phyloP scores from a whole-genome alignment of 495 filamentous ascomycete genomes.

The Ramalina intermedia region DNA sequence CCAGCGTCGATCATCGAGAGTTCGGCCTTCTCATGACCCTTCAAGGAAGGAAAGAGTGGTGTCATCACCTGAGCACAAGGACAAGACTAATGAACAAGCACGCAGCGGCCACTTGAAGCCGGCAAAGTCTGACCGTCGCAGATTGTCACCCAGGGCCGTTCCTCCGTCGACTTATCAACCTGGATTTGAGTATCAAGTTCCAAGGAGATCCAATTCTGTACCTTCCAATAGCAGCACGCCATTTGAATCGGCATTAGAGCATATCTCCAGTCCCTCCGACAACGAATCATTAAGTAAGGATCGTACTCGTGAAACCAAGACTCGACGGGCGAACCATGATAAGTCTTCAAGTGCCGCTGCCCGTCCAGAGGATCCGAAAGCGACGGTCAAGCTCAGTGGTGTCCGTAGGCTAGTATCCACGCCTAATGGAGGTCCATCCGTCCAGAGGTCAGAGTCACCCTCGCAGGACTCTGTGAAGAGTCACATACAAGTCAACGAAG shows the following conservation, averaged over 20 bases:
- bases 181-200: conserved; percentile 33
- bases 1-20: neutral
- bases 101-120: neutral
- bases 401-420: neutral
- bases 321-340: neutral
- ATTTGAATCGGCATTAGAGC: conserved; percentile 8
- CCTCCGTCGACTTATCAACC: conserved; percentile 31
- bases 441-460: neutral
- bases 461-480: neutral
- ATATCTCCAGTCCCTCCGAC: conserved; percentile 2
- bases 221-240: conserved; percentile 2
- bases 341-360: neutral
- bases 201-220: conserved; percentile 2
- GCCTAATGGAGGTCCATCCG: neutral
- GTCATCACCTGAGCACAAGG: neutral
- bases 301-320: neutral
- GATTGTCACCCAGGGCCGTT: conserved; percentile 22
- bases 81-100: neutral
- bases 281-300: neutral
- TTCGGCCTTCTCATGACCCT: neutral
- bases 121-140: conserved; percentile 1
- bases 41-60: neutral
- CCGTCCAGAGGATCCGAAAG: neutral
- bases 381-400: neutral
- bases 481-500: neutral